phyloP scores from a whole-genome alignment of 331 rosid genomes.

The Pyrus hybrid region DNA sequence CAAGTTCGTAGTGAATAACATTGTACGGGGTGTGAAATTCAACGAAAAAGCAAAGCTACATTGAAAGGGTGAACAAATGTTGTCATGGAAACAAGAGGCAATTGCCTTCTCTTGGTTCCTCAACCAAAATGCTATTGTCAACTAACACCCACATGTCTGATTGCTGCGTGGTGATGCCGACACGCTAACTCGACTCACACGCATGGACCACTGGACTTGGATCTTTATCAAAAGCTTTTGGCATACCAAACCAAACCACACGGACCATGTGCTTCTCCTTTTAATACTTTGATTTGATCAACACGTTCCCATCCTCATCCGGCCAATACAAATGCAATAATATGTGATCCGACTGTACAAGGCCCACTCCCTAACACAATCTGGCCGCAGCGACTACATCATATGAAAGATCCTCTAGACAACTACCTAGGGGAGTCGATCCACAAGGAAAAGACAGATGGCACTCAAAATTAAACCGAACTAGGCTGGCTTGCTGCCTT shows the following conservation, averaged over 20 bases:
- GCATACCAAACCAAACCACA: background rate
- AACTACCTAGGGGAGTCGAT: constrained; percentile 8
- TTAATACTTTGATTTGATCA: constrained; percentile 10
- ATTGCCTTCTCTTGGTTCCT: background rate
- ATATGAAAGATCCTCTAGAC: background rate
- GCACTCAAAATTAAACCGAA: constrained; percentile 19
- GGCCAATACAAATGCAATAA: constrained; percentile 20
- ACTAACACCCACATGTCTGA: background rate
- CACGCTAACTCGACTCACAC: background rate
- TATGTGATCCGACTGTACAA: constrained; percentile 24
- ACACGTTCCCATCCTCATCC: constrained; percentile 24
- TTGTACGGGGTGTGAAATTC: background rate
- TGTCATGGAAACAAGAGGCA: background rate
- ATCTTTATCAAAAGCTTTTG: background rate
- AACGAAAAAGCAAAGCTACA: background rate
- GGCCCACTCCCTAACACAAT: constrained; percentile 26
- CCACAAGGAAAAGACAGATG: background rate
- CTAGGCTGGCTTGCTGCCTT: constrained; percentile 34
- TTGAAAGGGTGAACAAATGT: background rate
- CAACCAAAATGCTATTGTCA: background rate
- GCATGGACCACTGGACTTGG: background rate
- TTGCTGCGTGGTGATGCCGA: background rate
- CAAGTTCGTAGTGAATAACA: background rate
- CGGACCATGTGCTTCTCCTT: constrained; percentile 14
- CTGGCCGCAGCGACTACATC: constrained; percentile 12